These are phyloP conservation scores for Ustilago sp. DNA, from an alignment of 1,284 basidiomycete species.

Conservation along the genomic window DNA sequence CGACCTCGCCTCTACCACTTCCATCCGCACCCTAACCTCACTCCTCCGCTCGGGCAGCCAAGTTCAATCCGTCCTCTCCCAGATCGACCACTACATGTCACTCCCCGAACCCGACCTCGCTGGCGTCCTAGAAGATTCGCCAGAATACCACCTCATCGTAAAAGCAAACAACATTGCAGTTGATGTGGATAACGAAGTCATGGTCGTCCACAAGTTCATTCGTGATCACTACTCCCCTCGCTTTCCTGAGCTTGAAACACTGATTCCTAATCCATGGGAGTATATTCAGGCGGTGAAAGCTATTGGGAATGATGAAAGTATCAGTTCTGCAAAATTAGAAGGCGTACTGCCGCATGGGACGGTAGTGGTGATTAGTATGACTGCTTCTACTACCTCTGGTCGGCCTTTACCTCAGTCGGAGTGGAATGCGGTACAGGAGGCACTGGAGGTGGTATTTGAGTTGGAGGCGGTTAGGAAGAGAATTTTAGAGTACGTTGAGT, in stretches of 20 bases:
- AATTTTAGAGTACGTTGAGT: slow-evolving; percentile 99
- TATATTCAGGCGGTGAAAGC: slow-evolving; percentile 91
- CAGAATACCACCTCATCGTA: slow-evolving; percentile 96
- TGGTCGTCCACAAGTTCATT: slow-evolving; percentile 99
- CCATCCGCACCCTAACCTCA: slow-evolving; percentile 87
- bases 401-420: slow-evolving; percentile 77
- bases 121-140: slow-evolving; percentile 86
- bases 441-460: slow-evolving; percentile 86
- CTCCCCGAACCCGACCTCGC: slow-evolving; percentile 80
- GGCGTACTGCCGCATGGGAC: slow-evolving; percentile 88
- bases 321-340: slow-evolving; percentile 83
- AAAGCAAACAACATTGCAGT: slow-evolving; percentile 97
- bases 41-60: slow-evolving; percentile 82
- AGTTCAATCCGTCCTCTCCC: slow-evolving; percentile 83
- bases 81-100: slow-evolving; percentile 83
- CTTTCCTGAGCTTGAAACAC: slow-evolving; percentile 95
- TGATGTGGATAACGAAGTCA: slow-evolving; percentile 97
- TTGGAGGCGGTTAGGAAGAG: slow-evolving; percentile 85
- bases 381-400: slow-evolving; percentile 85
- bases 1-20: slow-evolving; percentile 86
- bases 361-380: slow-evolving; percentile 95
- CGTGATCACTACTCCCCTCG: slow-evolving; percentile 96
- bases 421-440: slow-evolving; percentile 84
- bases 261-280: slow-evolving; percentile 90
- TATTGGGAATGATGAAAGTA: slow-evolving; percentile 81